These are phyloP conservation scores for Daedaleopsis sinensis DNA, from an alignment of 768 basidiomycete genomes.

Conservation along the genomic window DNA sequence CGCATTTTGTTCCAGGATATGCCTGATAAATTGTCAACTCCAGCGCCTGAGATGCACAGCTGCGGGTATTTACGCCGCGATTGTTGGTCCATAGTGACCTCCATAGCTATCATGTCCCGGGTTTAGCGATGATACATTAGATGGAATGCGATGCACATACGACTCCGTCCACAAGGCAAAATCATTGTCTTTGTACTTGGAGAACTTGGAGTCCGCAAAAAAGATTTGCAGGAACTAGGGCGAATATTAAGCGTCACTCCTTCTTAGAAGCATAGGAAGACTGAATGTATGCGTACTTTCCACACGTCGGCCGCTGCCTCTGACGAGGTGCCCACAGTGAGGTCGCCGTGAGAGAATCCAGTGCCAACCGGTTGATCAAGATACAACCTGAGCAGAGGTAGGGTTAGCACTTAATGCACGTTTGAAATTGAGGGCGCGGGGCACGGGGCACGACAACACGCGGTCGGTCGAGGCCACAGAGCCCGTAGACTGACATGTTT, in stretches of 20 bases:
- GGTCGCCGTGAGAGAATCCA: conserved; percentile 62
- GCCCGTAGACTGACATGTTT: conserved; percentile 40
- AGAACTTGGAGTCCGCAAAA: conserved; percentile 55
- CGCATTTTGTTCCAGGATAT: conserved; percentile 62
- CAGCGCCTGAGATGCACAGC: neutral
- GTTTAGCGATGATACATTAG: conserved; percentile 13
- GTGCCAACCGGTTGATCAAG: conserved; percentile 67
- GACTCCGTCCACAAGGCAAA: conserved; percentile 71
- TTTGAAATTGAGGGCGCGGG: neutral
- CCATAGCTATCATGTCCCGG: conserved; percentile 31
- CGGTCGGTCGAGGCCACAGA: neutral
- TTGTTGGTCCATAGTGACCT: conserved; percentile 44
- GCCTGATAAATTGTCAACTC: conserved; percentile 21
- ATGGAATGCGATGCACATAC: conserved; percentile 24
- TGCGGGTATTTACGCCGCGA: conserved; percentile 32
- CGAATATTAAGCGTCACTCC: neutral
- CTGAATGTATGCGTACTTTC: conserved; percentile 32
- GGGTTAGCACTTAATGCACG: neutral
- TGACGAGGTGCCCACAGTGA: conserved; percentile 54
- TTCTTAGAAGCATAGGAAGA: neutral
- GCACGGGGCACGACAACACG: neutral
- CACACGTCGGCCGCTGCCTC: conserved; percentile 61
- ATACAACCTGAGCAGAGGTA: conserved; percentile 40
- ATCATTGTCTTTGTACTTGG: conserved; percentile 45
- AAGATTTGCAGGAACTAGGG: conserved; percentile 60